Percentiles rank a stretch among this genome's conserved stretches.
Evolutionary conservation across 495 filamentous ascomycete species (phyloP).

Genomic region (Terfezia claveryi): DNA sequence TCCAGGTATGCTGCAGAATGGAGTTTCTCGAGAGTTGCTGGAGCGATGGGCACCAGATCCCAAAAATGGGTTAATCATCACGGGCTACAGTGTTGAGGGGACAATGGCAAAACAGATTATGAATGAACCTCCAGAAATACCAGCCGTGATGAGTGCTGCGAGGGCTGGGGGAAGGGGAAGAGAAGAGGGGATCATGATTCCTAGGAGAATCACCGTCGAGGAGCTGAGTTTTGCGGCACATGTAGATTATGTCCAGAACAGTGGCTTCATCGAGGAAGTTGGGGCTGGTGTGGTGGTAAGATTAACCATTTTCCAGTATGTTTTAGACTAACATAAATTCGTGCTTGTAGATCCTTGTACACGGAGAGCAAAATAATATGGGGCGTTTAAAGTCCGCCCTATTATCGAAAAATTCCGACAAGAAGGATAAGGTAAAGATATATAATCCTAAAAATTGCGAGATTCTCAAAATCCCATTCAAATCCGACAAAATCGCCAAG

Average conservation of each 20-base stretch:
- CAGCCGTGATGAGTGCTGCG: slow-evolving; percentile 60
- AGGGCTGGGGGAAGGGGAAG: slow-evolving; percentile 30
- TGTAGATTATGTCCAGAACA: slow-evolving; percentile 88
- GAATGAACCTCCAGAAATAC: slow-evolving; percentile 80
- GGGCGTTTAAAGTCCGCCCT: slow-evolving; percentile 86
- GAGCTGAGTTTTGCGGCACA: slow-evolving; percentile 91
- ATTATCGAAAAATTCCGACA: slow-evolving; percentile 66
- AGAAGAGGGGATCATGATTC: slow-evolving; percentile 56
- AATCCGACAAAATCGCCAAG: slow-evolving; percentile 84
- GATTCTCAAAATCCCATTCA: slow-evolving; percentile 85
- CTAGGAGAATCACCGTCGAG: slow-evolving; percentile 70
- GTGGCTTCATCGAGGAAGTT: slow-evolving; percentile 85
- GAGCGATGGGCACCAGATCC: slow-evolving; percentile 91
- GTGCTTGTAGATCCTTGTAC: slow-evolving; percentile 55
- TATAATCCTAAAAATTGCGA: slow-evolving; percentile 87
- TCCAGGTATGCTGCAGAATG: slow-evolving; percentile 82
- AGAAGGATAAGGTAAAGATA: slow-evolving; percentile 63
- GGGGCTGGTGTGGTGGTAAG: slow-evolving; percentile 74
- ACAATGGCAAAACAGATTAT: slow-evolving; percentile 94
- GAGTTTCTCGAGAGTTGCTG: slow-evolving; percentile 72
- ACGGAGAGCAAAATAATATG: slow-evolving; percentile 96
- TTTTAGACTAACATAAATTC: slow-evolving; percentile 10
- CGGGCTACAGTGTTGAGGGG: slow-evolving; percentile 91
- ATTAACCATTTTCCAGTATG: slow-evolving; percentile 4
- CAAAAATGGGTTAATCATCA: slow-evolving; percentile 90